Base-by-base conservation (phyloP, 805 yeast genomes). In the Metschnikowia vanudenii region DNA sequence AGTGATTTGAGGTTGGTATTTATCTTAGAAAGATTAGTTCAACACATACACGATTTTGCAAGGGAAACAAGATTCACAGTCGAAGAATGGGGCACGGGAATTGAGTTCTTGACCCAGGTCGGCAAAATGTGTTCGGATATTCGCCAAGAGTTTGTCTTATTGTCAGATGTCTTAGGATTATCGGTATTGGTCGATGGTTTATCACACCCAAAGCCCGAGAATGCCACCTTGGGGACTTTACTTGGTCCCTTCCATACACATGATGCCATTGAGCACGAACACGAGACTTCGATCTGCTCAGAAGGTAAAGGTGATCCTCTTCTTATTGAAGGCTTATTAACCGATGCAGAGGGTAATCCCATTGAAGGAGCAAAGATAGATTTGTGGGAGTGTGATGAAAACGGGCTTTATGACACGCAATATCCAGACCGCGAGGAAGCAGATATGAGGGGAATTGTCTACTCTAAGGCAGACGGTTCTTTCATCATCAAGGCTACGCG, bases 221-320 rank as follows among this genome's bases (percentile, higher is more conserved):
- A 39, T 18, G 61, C 61, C 16, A 57, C 61, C 12, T 40, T 54
- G 20, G 61, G 61, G 9, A 57, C 61, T 12, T 46, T 57, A 32
- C 46, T 57, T 38, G 60, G 61, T 5, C 61, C 61, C 34, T 57
- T 57, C 47, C 61, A 57, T 34, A 57, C 61, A 5, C 61, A 57
- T 41, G 60, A 56, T 45, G 61, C 60, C 32, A 56, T 44, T 22
- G 44, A 43, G 31, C 53, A 52, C 35, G 52, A 50, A 22, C 44
- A 44, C 24, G 61, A 57, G 22, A 41, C 43, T 14, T 47, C 55
- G 1, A 55, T 57, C 18, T 46, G 52, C 46, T 51, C 59, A 19
- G 51, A 46, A 7, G 60, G 54, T 16, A 53, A 50, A 34, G 61
- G 61, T 12, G 61, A 57, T 43, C 59, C 59, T 13, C 40, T 57